Evolutionary conservation across 129 eudicot genomes (phyloP), one percentile per base, ranked within the genome.

Genomic region (Chrysanthemum makinoi): DNA sequence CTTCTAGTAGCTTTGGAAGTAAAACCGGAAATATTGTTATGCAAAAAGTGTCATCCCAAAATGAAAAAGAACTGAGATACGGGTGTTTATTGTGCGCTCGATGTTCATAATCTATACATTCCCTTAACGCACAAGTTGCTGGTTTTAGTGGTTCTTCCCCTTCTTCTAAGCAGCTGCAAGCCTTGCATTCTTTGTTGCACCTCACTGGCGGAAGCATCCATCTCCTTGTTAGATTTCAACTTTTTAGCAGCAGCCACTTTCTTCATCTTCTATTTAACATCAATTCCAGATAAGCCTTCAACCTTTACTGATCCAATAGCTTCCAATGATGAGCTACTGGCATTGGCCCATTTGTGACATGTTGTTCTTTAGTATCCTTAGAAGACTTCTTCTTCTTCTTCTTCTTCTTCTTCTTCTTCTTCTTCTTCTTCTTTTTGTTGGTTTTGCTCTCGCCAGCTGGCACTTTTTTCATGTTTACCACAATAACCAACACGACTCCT

Each of bases 91-190:
- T 80, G 55, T 62, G 75, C 84, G 59, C 75, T 72, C 17, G 75
- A 78, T 49, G 72, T 46, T 39, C 68, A 71, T 0, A 20, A 72
- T 44, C 30, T 50, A 9, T 5, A 52, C 17, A 2, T 7, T 0
- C 18, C 10, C 75, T 81, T 86, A 91, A 78, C 95, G 77, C 69
- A 80, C 86, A 6, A 96, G 98, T 77, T 91, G 98, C 84, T 91
- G 98, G 78, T 91, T 91, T 80, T 91, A 91, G 80, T 91, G 96
- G 72, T 75, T 91, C 91, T 91, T 86, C 86, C 88, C 96, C 91
- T 88, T 89, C 24, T 22, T 22, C 24, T 22, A 22, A 35, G 96
- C 89, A 18, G 97, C 90, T 24, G 96, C 98, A 61, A 91, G 87
- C 80, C 66, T 88, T 47, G 96, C 95, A 65, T 72, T 91, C 87